Conservation (phyloP, 768 basidiomycete species). For the Boletus sp. region DNA sequence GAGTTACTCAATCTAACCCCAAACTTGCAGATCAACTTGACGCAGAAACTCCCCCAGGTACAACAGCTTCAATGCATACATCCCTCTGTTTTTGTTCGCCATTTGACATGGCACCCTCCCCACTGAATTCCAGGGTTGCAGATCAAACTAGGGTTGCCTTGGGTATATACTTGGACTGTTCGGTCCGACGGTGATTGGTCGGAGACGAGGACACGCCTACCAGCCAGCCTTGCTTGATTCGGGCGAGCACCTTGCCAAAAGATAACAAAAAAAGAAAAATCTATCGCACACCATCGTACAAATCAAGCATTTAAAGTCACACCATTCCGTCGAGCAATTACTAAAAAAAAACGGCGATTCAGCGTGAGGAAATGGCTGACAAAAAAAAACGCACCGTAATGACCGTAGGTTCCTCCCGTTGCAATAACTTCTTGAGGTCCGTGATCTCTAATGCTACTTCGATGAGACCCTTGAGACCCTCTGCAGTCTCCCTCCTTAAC, state of each 20-base stretch:
- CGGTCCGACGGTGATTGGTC: background rate
- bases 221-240: background rate
- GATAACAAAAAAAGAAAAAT: background rate
- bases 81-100: background rate
- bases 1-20: background rate
- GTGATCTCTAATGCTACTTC: slow-evolving; percentile 88
- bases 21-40: background rate
- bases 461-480: slow-evolving; percentile 91
- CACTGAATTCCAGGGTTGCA: background rate
- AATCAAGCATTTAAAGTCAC: background rate
- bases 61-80: background rate
- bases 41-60: background rate
- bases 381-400: slow-evolving; percentile 67
- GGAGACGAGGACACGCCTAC: slow-evolving; percentile 5
- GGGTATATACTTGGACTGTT: background rate
- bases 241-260: background rate
- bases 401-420: slow-evolving; percentile 89
- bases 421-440: slow-evolving; percentile 82
- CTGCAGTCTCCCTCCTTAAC: slow-evolving; percentile 71
- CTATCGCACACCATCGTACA: slow-evolving; percentile 21
- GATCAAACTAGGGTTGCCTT: background rate
- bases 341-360: slow-evolving; percentile 7
- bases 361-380: background rate
- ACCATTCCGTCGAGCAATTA: slow-evolving; percentile 6
- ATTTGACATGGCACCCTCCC: background rate